These are phyloP conservation scores for Xylaria nigripes DNA, from an alignment of 495 filamentous ascomycete species.

Conservation along the genomic window DNA sequence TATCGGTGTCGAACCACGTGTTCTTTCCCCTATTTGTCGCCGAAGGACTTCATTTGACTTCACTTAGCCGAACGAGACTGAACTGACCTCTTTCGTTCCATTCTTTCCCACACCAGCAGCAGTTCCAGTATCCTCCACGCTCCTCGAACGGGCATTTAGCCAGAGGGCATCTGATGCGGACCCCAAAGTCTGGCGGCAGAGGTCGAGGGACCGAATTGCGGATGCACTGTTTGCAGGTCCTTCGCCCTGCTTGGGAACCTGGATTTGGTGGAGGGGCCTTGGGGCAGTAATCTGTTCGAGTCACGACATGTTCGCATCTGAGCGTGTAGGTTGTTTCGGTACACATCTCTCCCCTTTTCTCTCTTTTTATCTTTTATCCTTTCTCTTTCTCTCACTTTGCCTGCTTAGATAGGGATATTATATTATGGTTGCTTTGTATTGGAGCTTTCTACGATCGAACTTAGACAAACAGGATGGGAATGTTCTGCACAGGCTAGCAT, in stretches of 20 bases:
- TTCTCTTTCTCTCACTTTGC: not conserved
- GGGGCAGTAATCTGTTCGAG: slow-evolving; percentile 28
- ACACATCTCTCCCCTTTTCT: slow-evolving; percentile 20
- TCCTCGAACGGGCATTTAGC: slow-evolving; percentile 31
- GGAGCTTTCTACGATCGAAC: not conserved
- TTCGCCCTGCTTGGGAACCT: slow-evolving; percentile 17
- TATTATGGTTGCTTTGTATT: not conserved
- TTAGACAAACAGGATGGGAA: not conserved
- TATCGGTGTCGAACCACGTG: not conserved
- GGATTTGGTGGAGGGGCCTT: slow-evolving; percentile 22
- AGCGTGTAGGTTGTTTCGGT: slow-evolving; percentile 30
- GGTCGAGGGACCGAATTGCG: slow-evolving; percentile 30
- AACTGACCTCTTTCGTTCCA: slow-evolving; percentile 28
- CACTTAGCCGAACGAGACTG: not conserved
- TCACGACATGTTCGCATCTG: slow-evolving; percentile 31
- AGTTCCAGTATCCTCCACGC: slow-evolving; percentile 32
- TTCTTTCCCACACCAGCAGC: slow-evolving; percentile 36
- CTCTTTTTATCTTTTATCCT: not conserved
- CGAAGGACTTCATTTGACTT: not conserved
- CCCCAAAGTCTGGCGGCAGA: slow-evolving; percentile 26
- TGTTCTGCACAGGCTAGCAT: not conserved
- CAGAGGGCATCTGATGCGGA: slow-evolving; percentile 26
- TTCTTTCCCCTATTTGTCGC: not conserved
- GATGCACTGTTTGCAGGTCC: slow-evolving; percentile 26
- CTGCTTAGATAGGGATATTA: not conserved